Evolutionary conservation across 2,329 filamentous ascomycete genomes (phyloP), one percentile per base, ranked within the genome.

Genomic region (Elsinoe necatrix): DNA sequence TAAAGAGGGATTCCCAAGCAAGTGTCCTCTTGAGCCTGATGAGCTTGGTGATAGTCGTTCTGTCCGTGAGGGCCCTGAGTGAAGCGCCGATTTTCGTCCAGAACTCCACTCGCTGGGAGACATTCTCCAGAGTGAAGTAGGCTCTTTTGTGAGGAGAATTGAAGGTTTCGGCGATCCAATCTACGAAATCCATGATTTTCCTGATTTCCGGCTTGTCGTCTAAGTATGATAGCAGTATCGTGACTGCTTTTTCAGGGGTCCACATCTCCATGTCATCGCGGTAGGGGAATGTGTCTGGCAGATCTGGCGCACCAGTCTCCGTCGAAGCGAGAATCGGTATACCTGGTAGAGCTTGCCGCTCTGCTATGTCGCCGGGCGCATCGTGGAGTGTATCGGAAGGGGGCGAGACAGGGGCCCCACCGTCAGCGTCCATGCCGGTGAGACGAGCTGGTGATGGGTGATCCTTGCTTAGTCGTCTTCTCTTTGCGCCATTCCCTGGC

Each of bases 401-500:
- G 11, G 48, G 25, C 45, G 29, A 37, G 14, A n/a, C 31, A 39
- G 48, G 29, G 8, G 48, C 48, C 2, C 48, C 48, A 39, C 29
- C 16, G 3, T 16, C 21, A 23, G 48, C 31, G 34, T 52, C 48
- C 16, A 18, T 31, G 16, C 9, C 9, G 20, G 11, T 37, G 8
- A 52, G 7, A 18, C 25, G 31, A 20, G 25, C 12, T 7, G 48
- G 48, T 35, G 31, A 52, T 12, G 48, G 48, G 25, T 52, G 31
- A 25, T 52, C 48, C 20, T 39, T 52, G 31, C 48, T 52, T 12
- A 52, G 29, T 37, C 48, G 48, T n/a, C 48, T 35, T 25, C 48
- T 52, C 18, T 52, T 52, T 12, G 48, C 29, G 20, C 20, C 21
- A 4, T 52, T 52, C 31, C 25, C 48, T 39, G 48, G 48, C 3